phyloP scores from a whole-genome alignment of 1,284 basidiomycete species.

The Rhodotorula sp. region DNA sequence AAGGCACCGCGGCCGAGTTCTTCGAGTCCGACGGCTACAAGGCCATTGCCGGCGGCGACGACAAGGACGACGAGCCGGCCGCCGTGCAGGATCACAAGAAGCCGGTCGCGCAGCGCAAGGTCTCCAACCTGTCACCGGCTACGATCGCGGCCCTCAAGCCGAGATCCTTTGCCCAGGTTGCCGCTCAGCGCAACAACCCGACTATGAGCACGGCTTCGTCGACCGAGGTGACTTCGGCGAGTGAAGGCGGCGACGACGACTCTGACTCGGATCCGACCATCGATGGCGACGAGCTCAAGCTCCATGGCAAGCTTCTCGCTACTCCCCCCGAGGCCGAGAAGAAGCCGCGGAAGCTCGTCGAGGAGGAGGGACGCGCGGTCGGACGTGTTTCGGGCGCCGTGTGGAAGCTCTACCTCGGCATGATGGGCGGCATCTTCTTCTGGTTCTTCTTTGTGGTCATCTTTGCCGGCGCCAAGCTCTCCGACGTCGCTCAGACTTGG shows the following conservation, averaged over 20 bases:
- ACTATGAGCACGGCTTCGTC: conserved; percentile 13
- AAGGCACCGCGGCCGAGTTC: conserved; percentile 68
- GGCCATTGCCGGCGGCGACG: conserved; percentile 40
- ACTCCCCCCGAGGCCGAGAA: conserved; percentile 47
- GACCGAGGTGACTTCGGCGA: conserved; percentile 37
- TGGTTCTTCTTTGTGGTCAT: conserved; percentile 67
- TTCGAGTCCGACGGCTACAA: conserved; percentile 53
- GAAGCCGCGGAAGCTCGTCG: conserved; percentile 79
- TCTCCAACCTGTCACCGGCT: neutral
- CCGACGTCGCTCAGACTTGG: conserved; percentile 60
- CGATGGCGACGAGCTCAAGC: conserved; percentile 29
- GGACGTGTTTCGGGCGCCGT: conserved; percentile 74
- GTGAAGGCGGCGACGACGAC: conserved; percentile 28
- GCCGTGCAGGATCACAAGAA: neutral
- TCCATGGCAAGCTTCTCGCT: conserved; percentile 46
- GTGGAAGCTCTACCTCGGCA: conserved; percentile 71
- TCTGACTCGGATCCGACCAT: conserved; percentile 24
- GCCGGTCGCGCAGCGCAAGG: neutral
- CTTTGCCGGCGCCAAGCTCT: conserved; percentile 64
- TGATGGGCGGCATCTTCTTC: conserved; percentile 53
- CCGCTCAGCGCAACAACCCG: conserved; percentile 6
- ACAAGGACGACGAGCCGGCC: neutral
- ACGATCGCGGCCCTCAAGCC: conserved; percentile 1
- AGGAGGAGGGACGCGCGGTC: conserved; percentile 84
- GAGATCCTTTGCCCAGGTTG: conserved; percentile 31